phyloP scores from a whole-genome alignment of 2,329 filamentous ascomycete genomes.

The Nakataea oryzae region DNA sequence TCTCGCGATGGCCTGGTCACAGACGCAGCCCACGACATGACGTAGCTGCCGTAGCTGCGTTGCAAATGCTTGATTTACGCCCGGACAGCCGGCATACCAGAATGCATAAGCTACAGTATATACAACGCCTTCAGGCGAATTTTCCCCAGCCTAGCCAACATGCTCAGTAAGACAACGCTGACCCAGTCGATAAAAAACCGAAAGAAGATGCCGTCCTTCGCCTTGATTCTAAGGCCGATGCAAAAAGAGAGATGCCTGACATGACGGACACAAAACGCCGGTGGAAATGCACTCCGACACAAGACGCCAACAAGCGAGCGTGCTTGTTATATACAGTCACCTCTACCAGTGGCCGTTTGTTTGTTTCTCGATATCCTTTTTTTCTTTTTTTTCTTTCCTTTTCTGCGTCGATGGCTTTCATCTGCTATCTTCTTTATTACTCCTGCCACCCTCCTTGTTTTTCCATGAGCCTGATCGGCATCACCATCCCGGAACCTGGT shows the following conservation, averaged over 20 bases:
- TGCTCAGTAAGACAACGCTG: not conserved
- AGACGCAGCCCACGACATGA: too few relatives aligned
- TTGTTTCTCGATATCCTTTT: not conserved
- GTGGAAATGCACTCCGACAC: not conserved
- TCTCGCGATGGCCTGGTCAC: not conserved
- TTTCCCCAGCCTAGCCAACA: not conserved
- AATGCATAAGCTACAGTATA: too few relatives aligned
- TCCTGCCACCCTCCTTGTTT: too few relatives aligned
- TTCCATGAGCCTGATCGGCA: not conserved
- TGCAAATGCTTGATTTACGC: too few relatives aligned
- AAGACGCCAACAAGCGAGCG: not conserved
- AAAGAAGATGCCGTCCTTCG: not conserved
- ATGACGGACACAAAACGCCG: not conserved
- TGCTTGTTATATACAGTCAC: too few relatives aligned
- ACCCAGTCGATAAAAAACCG: too few relatives aligned
- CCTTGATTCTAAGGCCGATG: not conserved
- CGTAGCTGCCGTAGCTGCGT: too few relatives aligned
- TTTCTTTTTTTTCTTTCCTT: not conserved
- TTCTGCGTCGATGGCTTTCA: conserved; percentile 10
- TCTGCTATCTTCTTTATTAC: conserved; percentile 6
- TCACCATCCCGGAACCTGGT: not conserved
- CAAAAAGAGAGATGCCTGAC: not conserved
- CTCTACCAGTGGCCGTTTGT: not conserved
- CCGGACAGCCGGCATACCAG: too few relatives aligned
- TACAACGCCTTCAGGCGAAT: not conserved